Evolutionary conservation across 257 asterid genomes (phyloP), one percentile per base, ranked within the genome.

Genomic region (Jacaranda mimosifolia): DNA sequence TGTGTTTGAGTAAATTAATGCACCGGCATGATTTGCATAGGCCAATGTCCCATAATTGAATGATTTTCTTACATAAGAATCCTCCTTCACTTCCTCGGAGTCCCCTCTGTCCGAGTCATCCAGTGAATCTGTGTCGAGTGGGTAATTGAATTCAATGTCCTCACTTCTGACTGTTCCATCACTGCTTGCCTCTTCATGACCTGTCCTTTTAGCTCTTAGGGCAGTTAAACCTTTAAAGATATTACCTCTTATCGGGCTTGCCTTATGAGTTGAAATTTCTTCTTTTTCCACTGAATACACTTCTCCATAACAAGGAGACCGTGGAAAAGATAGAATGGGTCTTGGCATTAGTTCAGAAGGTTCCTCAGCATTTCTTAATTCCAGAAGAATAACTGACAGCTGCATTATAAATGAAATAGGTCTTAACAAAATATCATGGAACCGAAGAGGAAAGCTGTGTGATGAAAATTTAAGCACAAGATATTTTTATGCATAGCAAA

Each of bases 31-130:
- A 78, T 93, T 93, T 48, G 87, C 95, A 75, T 72, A 77, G 8
- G 87, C 92, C 80, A 93, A 81, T 45, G 95, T 80, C 43, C 89
- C 96, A 70, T 93, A 93, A 75, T 85, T 76, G 49, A 89, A 80
- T 0, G 98, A 88, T 76, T 86, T 93, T 77, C 77, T 55, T 3
- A 57, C 58, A 36, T 71, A 5, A 19, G 82, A 71, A 69, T 77
- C 87, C 73, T 81, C 82, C 5, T 14, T 77, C 49, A 45, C 87
- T 55, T 89, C 91, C 53, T 80, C 85, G 0, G 79, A 80, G 39
- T 79, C 91, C 32, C 60, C 85, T 63, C 58, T 91, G 14, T 84
- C 90, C 0, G 78, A 66, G 19, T 71, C 90, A 62, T 81, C 93
- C 5, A 83, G 55, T 6, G 94, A 88, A 13, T 87, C 94, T 0